Conservation (phyloP, 2,329 filamentous ascomycete genomes). For the Stenocarpella maydis region DNA sequence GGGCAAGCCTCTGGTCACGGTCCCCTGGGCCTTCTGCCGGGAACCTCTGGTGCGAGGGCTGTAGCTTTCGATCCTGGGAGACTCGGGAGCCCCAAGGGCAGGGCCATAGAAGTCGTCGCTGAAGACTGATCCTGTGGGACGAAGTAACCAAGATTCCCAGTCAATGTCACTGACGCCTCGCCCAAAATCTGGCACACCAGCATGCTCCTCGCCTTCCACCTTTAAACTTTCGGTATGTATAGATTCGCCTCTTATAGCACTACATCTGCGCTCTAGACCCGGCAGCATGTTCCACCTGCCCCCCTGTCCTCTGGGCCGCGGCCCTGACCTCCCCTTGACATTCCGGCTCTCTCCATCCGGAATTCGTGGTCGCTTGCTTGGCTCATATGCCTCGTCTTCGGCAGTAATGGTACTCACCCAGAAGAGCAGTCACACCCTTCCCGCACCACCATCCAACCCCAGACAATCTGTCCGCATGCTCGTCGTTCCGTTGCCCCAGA, state of each 20-base stretch:
- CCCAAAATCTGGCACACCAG: constrained; percentile 25
- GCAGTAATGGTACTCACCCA: constrained; percentile 14
- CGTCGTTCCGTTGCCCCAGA: background rate
- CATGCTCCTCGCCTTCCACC: constrained; percentile 20
- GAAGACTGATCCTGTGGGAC: background rate
- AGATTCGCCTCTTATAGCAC: constrained; percentile 23
- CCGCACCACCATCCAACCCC: constrained; percentile 22
- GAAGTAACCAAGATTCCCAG: constrained; percentile 4
- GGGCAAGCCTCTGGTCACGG: background rate
- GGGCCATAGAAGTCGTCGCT: background rate
- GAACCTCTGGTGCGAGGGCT: background rate
- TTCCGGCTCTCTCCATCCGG: constrained; percentile 28
- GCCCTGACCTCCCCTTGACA: constrained; percentile 13
- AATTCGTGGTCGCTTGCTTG: constrained; percentile 8
- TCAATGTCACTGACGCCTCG: constrained; percentile 8
- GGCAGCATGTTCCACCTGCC: constrained; percentile 1
- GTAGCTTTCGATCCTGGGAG: background rate
- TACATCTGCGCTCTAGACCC: constrained; percentile 7
- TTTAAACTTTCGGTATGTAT: constrained; percentile 16
- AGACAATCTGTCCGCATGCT: constrained; percentile 27
- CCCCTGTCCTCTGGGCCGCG: constrained; percentile 26
- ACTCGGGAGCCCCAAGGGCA: background rate
- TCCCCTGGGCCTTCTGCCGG: background rate
- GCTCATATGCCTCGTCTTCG: background rate
- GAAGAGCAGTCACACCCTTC: background rate